Percentiles rank a stretch among this genome's conserved stretches.
phyloP scores from a whole-genome alignment of 1,139 yeast species.

The Taphrina pruni region DNA sequence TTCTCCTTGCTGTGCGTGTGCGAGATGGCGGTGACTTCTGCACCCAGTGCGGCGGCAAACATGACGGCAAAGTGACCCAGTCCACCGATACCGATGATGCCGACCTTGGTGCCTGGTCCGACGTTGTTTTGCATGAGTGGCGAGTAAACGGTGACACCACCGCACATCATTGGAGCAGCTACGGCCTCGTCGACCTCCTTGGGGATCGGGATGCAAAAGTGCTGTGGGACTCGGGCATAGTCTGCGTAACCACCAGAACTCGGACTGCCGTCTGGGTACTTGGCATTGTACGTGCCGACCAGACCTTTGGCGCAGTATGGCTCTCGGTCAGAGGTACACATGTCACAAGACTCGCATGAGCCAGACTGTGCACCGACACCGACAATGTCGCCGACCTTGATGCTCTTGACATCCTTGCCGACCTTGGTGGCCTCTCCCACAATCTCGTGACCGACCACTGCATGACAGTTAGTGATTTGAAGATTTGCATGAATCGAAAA shows the following conservation, averaged over 20 bases:
- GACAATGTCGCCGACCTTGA: conserved; percentile 64
- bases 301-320: conserved; percentile 57
- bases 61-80: conserved; percentile 63
- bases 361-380: conserved; percentile 66
- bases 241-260: conserved; percentile 69
- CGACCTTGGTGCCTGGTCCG: conserved; percentile 59
- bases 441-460: conserved; percentile 61
- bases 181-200: conserved; percentile 57
- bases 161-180: conserved; percentile 73
- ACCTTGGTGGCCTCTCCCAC: conserved; percentile 61
- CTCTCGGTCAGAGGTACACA: conserved; percentile 59
- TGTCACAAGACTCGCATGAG: conserved; percentile 59
- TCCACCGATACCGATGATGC: conserved; percentile 63
- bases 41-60: conserved; percentile 62
- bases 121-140: conserved; percentile 62
- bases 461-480: too few relatives aligned
- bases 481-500: too few relatives aligned
- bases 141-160: conserved; percentile 67
- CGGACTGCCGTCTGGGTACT: conserved; percentile 47
- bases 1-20: conserved; percentile 56
- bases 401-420: conserved; percentile 57
- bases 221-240: conserved; percentile 61
- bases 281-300: conserved; percentile 55
- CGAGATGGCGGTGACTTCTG: conserved; percentile 59
- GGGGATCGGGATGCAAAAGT: conserved; percentile 64